Percentiles rank a stretch among this genome's conserved stretches.
Conservation (phyloP, 2,329 filamentous ascomycete genomes). For the Ophiosphaerella narmari region DNA sequence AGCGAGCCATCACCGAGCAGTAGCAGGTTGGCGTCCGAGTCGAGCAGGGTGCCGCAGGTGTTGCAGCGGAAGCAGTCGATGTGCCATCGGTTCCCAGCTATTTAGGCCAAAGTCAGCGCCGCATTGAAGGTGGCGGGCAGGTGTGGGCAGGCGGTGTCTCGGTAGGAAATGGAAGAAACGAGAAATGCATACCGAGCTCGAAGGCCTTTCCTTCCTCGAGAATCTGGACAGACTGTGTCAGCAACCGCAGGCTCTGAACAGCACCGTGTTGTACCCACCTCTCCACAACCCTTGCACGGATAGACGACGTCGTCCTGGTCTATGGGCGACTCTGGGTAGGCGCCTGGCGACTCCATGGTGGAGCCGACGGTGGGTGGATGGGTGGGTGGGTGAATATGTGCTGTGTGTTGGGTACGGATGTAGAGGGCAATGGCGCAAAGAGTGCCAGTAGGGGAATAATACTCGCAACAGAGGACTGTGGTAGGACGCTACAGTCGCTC, state of each 20-base stretch:
- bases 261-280: slow-evolving; percentile 30
- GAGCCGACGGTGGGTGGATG: slow-evolving; percentile 7
- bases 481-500: no score
- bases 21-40: slow-evolving; percentile 96
- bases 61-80: slow-evolving; percentile 99
- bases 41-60: slow-evolving; percentile 90
- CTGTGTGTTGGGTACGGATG: not conserved
- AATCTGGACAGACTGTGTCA: slow-evolving; percentile 64
- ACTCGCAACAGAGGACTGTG: slow-evolving; percentile 1
- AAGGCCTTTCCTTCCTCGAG: slow-evolving; percentile 98
- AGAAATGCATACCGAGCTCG: slow-evolving; percentile 75
- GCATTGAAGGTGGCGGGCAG: slow-evolving; percentile 1
- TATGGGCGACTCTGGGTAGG: slow-evolving; percentile 57
- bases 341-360: slow-evolving; percentile 59
- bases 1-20: slow-evolving; percentile 96
- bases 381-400: not conserved
- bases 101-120: slow-evolving; percentile 30
- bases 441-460: not conserved
- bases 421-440: slow-evolving; percentile 1
- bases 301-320: slow-evolving; percentile 57
- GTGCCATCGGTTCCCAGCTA: slow-evolving; percentile 97
- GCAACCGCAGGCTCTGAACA: slow-evolving; percentile 12
- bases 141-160: slow-evolving; percentile 18
- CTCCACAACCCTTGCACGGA: slow-evolving; percentile 68
- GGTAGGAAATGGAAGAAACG: slow-evolving; percentile 7